Conservation (phyloP, 208 protist genomes). For the Trypanosoma theileri region DNA sequence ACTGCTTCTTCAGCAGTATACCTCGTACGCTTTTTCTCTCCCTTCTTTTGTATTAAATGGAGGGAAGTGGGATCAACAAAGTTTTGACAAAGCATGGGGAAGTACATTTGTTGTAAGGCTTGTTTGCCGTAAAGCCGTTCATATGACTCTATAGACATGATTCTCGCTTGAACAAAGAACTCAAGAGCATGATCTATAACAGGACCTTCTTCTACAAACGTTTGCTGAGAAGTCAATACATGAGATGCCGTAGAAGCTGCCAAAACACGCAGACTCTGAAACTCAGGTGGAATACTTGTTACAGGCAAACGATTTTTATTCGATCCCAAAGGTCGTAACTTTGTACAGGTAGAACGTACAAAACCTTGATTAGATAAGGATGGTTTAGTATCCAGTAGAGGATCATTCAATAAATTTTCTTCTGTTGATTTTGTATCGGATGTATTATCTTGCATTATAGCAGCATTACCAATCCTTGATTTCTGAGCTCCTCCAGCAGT, state of each 20-base stretch:
- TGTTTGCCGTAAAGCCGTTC: constrained; percentile 53
- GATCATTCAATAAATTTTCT: constrained; percentile 14
- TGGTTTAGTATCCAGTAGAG: constrained; percentile 24
- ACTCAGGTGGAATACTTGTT: constrained; percentile 34
- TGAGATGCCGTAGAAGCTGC: background rate
- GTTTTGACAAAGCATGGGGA: constrained; percentile 29
- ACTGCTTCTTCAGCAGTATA: constrained; percentile 26
- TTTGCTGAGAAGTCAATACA: constrained; percentile 1
- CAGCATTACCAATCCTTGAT: background rate
- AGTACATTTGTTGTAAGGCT: constrained; percentile 39
- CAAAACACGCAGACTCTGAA: constrained; percentile 32
- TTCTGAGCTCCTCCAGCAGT: background rate
- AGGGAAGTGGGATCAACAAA: constrained; percentile 26
- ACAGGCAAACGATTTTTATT: constrained; percentile 33
- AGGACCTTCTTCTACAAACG: constrained; percentile 26
- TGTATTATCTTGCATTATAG: constrained; percentile 2
- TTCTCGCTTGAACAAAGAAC: constrained; percentile 74
- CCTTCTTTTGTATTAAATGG: background rate
- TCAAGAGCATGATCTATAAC: constrained; percentile 55
- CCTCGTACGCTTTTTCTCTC: background rate
- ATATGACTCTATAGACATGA: constrained; percentile 74
- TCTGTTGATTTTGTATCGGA: constrained; percentile 15
- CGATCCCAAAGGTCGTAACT: constrained; percentile 3
- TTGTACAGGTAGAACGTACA: constrained; percentile 38
- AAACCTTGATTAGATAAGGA: constrained; percentile 14